These are phyloP conservation scores for Imleria badia DNA, from an alignment of 768 basidiomycete species.

Conservation along the genomic window DNA sequence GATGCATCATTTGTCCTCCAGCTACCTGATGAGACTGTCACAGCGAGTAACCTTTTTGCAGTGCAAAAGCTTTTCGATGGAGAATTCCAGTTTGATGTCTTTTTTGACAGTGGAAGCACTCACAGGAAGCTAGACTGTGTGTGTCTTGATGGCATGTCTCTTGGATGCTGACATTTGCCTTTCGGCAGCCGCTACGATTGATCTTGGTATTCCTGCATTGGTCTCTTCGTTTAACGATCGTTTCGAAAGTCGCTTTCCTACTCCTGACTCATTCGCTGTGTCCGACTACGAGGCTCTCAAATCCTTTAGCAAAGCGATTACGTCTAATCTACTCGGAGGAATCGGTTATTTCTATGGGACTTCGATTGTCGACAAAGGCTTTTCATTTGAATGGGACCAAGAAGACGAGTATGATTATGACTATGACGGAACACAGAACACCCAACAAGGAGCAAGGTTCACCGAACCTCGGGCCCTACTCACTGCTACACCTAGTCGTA, in stretches of 20 bases:
- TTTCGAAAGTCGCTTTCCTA: slow-evolving; percentile 71
- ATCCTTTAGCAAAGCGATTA: slow-evolving; percentile 83
- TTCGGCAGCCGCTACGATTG: slow-evolving; percentile 56
- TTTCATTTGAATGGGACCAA: slow-evolving; percentile 92
- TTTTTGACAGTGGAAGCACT: slow-evolving; percentile 76
- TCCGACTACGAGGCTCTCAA: slow-evolving; percentile 51
- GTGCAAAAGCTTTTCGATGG: slow-evolving; percentile 87
- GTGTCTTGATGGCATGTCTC: slow-evolving; percentile 22
- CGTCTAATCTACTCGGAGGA: slow-evolving; percentile 89
- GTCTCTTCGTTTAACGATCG: slow-evolving; percentile 58
- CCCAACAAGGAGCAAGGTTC: slow-evolving; percentile 54
- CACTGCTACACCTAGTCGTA: slow-evolving; percentile 92
- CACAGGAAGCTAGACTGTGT: slow-evolving; percentile 64
- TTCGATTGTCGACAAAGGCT: slow-evolving; percentile 81
- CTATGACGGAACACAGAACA: slow-evolving; percentile 37
- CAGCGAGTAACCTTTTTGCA: slow-evolving; percentile 78
- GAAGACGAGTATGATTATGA: slow-evolving; percentile 45
- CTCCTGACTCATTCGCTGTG: slow-evolving; percentile 51
- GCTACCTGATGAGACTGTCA: slow-evolving; percentile 70
- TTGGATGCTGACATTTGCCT: background rate
- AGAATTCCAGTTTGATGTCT: slow-evolving; percentile 85
- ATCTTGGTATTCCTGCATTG: slow-evolving; percentile 68
- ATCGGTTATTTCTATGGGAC: slow-evolving; percentile 94
- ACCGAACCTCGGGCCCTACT: slow-evolving; percentile 76
- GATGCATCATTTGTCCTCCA: slow-evolving; percentile 81